Base-by-base conservation (phyloP, 805 yeast species). In the Huiozyma sinensis region DNA sequence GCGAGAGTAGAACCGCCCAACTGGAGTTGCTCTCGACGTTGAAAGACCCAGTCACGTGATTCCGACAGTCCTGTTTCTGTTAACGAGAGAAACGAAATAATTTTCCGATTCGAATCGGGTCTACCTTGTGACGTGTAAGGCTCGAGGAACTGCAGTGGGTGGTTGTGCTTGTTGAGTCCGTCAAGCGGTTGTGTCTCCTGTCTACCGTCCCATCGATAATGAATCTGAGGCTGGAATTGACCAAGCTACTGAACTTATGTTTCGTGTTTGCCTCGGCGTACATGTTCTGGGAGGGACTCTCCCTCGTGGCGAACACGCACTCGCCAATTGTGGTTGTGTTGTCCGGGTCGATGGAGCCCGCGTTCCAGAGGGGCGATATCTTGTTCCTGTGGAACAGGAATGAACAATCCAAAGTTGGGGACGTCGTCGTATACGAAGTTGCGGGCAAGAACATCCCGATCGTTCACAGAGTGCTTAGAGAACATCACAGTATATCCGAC, bases 311-410 rank as follows among this genome's bases (percentile, higher is more conserved):
- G 8, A 79, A 86, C 64, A 79, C 96, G 0, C 81, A 85, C 48
- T 85, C 97, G 1, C 98, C 98, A 17, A 78, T 92, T 27, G 98
- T 92, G 17, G 98, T 92, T 29, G 98, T 92, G 7, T 75, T 92
- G 40, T 88, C 97, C 1, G 98, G 98, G 6, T 90, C 97, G 2
- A 92, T 92, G 98, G 98, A 92, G 63, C 98, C 98, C 2, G 98
- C 98, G 1, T 92, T 92, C 73, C 97, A 92, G 66, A 77, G 98
- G 66, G 98, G 98, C 41, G 98, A 92, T 61, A 81, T 92, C 12
- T 67, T 92, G 48, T 81, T 92, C 56, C 69, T 92, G 45, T 89
- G 95, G 95, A 92, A 92, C 64, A 72, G 97, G 52, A 79, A 82
- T 44, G 57, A 66, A 17, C 61, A 64, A 30, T 77, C 80, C 17